Conservation (phyloP, 2,329 filamentous ascomycete genomes). For the Paraconiothyrium sp. region DNA sequence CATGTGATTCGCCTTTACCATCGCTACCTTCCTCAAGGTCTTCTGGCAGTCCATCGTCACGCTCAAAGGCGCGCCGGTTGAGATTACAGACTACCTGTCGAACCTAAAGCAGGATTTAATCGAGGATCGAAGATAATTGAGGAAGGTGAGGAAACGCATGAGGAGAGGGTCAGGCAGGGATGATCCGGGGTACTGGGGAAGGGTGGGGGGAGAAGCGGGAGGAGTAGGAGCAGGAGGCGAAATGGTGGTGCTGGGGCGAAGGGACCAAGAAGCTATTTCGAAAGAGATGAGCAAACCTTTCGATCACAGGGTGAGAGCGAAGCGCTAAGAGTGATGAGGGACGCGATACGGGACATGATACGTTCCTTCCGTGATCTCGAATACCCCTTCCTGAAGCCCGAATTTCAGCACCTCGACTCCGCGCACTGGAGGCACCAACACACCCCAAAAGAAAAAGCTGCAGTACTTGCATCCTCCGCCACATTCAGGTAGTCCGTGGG, state of each 20-base stretch:
- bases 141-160: constrained; percentile 33
- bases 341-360: constrained; percentile 48
- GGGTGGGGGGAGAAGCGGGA: constrained; percentile 22
- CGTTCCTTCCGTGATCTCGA: constrained; percentile 50
- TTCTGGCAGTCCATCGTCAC: too few species aligned
- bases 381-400: constrained; percentile 49
- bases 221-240: constrained; percentile 18
- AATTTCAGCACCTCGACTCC: constrained; percentile 32
- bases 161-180: constrained; percentile 21
- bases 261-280: constrained; percentile 21
- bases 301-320: constrained; percentile 43
- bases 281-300: constrained; percentile 33
- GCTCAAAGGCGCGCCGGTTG: constrained; percentile 46
- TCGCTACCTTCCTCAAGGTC: too few species aligned
- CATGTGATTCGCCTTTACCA: too few species aligned
- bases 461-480: constrained; percentile 12
- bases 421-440: constrained; percentile 25
- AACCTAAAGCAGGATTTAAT: constrained; percentile 53
- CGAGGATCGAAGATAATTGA: constrained; percentile 51
- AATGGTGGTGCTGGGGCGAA: constrained; percentile 1
- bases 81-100: constrained; percentile 53
- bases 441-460: constrained; percentile 9
- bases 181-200: constrained; percentile 16
- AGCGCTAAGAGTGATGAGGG: constrained; percentile 48
- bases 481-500: constrained; percentile 15